A percentile compares a stretch with the other conserved stretches of the same genome.
Conservation (phyloP, 805 yeast genomes). For the Candida michaelii region DNA sequence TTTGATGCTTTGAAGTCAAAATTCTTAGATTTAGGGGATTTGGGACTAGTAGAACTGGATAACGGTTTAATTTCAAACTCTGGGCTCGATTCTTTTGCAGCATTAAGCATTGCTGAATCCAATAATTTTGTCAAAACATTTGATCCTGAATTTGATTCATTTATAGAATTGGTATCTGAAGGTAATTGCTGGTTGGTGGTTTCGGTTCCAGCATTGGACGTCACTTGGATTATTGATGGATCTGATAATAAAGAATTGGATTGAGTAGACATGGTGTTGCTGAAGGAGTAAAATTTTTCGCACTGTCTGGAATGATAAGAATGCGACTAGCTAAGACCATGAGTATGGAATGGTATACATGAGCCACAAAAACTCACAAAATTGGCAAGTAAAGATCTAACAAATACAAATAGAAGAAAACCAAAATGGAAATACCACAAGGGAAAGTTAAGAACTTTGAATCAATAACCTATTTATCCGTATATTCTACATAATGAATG, state of each 20-base stretch:
- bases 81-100: slow-evolving; percentile 45
- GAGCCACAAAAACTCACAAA: no score
- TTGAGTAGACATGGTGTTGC: slow-evolving; percentile 1
- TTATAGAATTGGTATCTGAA: no score
- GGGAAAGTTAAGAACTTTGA: no score
- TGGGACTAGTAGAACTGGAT: slow-evolving; percentile 32
- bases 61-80: slow-evolving; percentile 22
- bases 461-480: not conserved
- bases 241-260: slow-evolving; percentile 26
- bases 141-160: slow-evolving; percentile 6
- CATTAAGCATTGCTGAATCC: slow-evolving; percentile 48
- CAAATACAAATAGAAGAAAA: no score
- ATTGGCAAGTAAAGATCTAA: no score
- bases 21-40: slow-evolving; percentile 39
- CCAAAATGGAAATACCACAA: no score
- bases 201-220: slow-evolving; percentile 21
- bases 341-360: no score
- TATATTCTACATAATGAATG: slow-evolving; percentile 4
- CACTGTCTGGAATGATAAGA: not conserved
- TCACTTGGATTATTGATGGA: slow-evolving; percentile 30
- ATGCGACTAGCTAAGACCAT: no score
- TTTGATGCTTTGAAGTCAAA: slow-evolving; percentile 17
- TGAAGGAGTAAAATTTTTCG: slow-evolving; percentile 5
- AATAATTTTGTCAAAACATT: slow-evolving; percentile 40
- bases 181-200: slow-evolving; percentile 22